A percentile compares a stretch with the other conserved stretches of the same genome.
Conservation (phyloP, 208 protist species). For the Trypanosoma grayi region DNA sequence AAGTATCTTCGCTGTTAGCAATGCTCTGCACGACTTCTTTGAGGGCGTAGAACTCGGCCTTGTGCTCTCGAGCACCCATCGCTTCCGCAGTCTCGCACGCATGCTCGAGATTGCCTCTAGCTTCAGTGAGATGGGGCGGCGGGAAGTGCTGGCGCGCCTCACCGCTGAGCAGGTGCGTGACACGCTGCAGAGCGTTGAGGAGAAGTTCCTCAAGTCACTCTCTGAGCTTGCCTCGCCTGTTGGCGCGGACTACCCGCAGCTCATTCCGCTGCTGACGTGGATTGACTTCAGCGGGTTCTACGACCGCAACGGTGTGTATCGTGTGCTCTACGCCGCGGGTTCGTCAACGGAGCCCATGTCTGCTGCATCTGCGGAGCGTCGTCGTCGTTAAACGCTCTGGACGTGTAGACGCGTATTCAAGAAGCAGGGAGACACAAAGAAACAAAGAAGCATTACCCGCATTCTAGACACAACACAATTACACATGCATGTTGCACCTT, state of each 20-base stretch:
- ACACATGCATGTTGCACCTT: too few relatives aligned
- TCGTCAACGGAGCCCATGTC: constrained; percentile 6
- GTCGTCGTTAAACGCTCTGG: background rate
- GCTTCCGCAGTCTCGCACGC: constrained; percentile 68
- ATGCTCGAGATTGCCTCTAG: constrained; percentile 67
- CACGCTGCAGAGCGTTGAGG: constrained; percentile 58
- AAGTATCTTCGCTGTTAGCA: constrained; percentile 65
- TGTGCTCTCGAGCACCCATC: constrained; percentile 60
- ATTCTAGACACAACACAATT: too few relatives aligned
- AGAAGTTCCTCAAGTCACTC: constrained; percentile 58
- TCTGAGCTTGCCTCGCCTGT: constrained; percentile 79
- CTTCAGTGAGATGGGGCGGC: constrained; percentile 76
- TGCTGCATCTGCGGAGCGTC: constrained; percentile 1
- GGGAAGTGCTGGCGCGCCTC: constrained; percentile 40
- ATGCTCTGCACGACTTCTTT: constrained; percentile 77
- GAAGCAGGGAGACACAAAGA: too few relatives aligned
- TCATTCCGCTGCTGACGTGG: constrained; percentile 83
- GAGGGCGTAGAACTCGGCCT: constrained; percentile 64
- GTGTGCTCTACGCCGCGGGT: constrained; percentile 54
- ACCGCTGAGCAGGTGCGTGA: constrained; percentile 31
- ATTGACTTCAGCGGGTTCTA: constrained; percentile 88
- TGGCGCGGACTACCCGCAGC: constrained; percentile 75
- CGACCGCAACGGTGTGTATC: constrained; percentile 76
- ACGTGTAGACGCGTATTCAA: background rate
- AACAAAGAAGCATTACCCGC: too few relatives aligned